Base-by-base conservation (phyloP, 441 rosid genomes). In the Brassica hybrid region DNA sequence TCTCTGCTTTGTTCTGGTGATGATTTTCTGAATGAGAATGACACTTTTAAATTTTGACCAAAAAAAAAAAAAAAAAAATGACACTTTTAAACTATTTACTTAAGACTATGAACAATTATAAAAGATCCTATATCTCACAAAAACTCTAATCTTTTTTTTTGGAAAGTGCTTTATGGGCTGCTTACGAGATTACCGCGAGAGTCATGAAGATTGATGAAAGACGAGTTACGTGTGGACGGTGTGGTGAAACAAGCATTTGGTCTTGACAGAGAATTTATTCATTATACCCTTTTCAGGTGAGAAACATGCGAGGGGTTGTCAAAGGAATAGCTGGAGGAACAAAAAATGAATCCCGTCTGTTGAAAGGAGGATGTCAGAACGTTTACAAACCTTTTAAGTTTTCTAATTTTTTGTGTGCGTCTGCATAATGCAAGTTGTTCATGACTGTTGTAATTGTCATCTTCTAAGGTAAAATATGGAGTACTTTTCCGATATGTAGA, bases 41-140 rank as follows among this genome's bases (percentile, higher is more conserved):
- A 64, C 27, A 10, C 4, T 77, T 14, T 48, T 71, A 2, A 14
- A 59, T 77, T 14, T 48, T 71, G n/a, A n/a, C n/a, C n/a, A n/a
- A n/a, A n/a, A n/a, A n/a, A n/a, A n/a, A n/a, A n/a, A n/a, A n/a
- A n/a, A n/a, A n/a, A n/a, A n/a, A n/a, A 52, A 63, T 79, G 54
- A 64, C 27, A 10, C 4, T 77, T 14, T 48, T 71, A 2, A 14
- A 59, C 16, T 59, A 34, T 43, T 72, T 27, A 62, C 25, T 56
- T 64, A 10, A 97, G 98, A 94, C 80, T 94, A 92, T 82, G 94
- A 92, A 84, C 10, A 36, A 36, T 10, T 36, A 36, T 36, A 3
- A 11, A 36, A 36, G 43, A 36, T 36, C 43, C 43, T 11, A 7
- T 7, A 10, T 36, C 11, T 8, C 43, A 36, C 43, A 36, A 1